Evolutionary conservation across 257 asterid genomes (phyloP).

Genomic region (Jaltomata sinuosa): DNA sequence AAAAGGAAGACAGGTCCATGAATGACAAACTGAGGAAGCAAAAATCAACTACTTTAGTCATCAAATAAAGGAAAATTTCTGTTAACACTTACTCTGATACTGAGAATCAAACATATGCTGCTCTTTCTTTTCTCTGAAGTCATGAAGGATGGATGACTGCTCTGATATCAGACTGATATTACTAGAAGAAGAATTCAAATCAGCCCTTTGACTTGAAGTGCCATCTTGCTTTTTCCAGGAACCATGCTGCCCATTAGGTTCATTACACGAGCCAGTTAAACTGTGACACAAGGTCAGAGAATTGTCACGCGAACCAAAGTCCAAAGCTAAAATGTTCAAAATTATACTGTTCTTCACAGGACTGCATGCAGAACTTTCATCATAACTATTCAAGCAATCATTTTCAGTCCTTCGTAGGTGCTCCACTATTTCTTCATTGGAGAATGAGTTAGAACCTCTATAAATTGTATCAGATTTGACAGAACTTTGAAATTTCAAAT

Average conservation of each 20-base stretch:
- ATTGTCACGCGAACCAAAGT: slow-evolving; percentile 67
- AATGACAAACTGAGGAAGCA: background rate
- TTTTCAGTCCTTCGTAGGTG: slow-evolving; percentile 76
- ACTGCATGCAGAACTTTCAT: slow-evolving; percentile 45
- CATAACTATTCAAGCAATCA: slow-evolving; percentile 41
- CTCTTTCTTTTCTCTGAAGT: slow-evolving; percentile 46
- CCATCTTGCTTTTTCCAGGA: slow-evolving; percentile 69
- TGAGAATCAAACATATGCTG: slow-evolving; percentile 55
- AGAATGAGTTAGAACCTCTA: slow-evolving; percentile 74
- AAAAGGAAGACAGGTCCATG: background rate
- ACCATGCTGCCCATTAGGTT: slow-evolving; percentile 42
- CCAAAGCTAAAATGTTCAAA: slow-evolving; percentile 73
- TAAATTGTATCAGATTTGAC: slow-evolving; percentile 76
- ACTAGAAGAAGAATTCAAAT: slow-evolving; percentile 13
- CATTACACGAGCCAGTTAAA: slow-evolving; percentile 39
- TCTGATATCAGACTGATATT: slow-evolving; percentile 15
- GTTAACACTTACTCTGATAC: slow-evolving; percentile 41
- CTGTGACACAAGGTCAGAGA: slow-evolving; percentile 43
- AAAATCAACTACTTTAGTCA: background rate
- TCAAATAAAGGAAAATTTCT: background rate
- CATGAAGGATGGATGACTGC: slow-evolving; percentile 32
- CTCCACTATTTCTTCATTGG: slow-evolving; percentile 94
- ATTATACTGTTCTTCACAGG: slow-evolving; percentile 65
- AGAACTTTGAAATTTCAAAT: slow-evolving; percentile 65
- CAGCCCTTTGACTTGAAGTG: slow-evolving; percentile 44